Evolutionary conservation across 208 protist species (phyloP).

Genomic region (Acanthamoeba triangularis): DNA sequence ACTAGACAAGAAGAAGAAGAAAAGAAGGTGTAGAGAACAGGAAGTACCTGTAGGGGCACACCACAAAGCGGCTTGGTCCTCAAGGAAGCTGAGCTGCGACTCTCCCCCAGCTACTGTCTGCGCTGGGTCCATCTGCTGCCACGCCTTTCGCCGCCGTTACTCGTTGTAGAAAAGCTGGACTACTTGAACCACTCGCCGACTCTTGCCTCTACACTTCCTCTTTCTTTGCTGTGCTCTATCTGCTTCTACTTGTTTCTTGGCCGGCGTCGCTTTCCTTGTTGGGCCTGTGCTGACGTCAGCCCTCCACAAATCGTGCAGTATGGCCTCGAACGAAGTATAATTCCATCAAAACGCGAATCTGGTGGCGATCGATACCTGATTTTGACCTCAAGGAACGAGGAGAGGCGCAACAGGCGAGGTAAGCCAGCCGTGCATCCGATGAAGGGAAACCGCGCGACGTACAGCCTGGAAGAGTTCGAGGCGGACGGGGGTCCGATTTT

Average conservation of each 20-base stretch:
- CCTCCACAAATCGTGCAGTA: too few species aligned
- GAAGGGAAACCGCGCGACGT: neutral
- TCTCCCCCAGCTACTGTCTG: neutral
- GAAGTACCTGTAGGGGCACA: neutral
- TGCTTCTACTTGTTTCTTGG: neutral
- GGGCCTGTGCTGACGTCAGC: too few species aligned
- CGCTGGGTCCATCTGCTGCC: neutral
- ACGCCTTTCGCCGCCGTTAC: too few species aligned
- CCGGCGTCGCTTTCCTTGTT: too few species aligned
- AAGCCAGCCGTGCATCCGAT: neutral
- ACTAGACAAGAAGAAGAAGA: neutral
- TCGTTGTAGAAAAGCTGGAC: neutral
- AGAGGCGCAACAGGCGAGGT: neutral
- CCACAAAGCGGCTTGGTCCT: neutral
- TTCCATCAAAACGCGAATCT: too few species aligned
- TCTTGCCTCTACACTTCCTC: too few species aligned
- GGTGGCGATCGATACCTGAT: neutral
- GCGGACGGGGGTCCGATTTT: neutral
- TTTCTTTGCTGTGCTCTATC: too few species aligned
- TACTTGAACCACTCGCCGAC: too few species aligned
- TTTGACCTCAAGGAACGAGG: neutral
- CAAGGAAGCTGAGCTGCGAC: neutral
- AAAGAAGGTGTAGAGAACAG: too few species aligned
- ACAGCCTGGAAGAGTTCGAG: constrained; percentile 45
- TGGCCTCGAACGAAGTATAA: neutral